Evolutionary conservation across 139 green algal species (phyloP).

Genomic region (Deuterostichococcus epilithicus): DNA sequence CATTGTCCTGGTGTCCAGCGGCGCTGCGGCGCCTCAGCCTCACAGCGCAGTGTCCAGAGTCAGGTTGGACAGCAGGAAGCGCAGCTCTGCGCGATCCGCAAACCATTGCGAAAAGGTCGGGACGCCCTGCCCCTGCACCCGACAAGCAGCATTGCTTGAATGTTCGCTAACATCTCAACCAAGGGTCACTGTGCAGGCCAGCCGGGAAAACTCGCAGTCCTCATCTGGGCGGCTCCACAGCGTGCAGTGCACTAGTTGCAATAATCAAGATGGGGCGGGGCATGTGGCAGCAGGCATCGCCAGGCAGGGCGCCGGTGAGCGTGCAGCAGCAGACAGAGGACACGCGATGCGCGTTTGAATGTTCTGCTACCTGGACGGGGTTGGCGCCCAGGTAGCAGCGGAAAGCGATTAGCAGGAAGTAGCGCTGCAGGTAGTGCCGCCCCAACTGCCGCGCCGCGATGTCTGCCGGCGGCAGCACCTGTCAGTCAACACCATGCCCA

Average conservation of each 20-base stretch:
- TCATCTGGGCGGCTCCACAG: too few species aligned
- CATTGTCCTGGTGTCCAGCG: too few species aligned
- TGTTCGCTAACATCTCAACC: not conserved
- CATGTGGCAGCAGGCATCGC: too few species aligned
- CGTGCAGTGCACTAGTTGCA: too few species aligned
- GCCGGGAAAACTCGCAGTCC: too few species aligned
- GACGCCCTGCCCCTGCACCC: not conserved
- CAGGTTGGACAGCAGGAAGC: conserved; percentile 50
- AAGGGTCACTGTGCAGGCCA: too few species aligned
- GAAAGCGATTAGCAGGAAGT: conserved; percentile 85
- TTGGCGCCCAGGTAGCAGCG: conserved; percentile 26
- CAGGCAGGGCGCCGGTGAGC: not conserved
- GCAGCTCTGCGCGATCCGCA: conserved; percentile 48
- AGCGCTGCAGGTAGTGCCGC: conserved; percentile 89
- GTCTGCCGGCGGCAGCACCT: not conserved
- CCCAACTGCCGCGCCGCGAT: conserved; percentile 70
- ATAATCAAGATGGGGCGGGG: too few species aligned
- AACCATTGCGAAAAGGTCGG: conserved; percentile 54
- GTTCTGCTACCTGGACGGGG: not conserved
- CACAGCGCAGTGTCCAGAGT: conserved; percentile 31
- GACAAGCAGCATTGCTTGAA: not conserved
- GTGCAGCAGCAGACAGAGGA: not conserved
- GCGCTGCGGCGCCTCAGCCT: too few species aligned
- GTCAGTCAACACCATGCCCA: conserved; percentile 3
- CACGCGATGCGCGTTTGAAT: not conserved